These are phyloP conservation scores for Colletotrichum sp. DNA, from an alignment of 2,329 filamentous ascomycete genomes.

Conservation along the genomic window DNA sequence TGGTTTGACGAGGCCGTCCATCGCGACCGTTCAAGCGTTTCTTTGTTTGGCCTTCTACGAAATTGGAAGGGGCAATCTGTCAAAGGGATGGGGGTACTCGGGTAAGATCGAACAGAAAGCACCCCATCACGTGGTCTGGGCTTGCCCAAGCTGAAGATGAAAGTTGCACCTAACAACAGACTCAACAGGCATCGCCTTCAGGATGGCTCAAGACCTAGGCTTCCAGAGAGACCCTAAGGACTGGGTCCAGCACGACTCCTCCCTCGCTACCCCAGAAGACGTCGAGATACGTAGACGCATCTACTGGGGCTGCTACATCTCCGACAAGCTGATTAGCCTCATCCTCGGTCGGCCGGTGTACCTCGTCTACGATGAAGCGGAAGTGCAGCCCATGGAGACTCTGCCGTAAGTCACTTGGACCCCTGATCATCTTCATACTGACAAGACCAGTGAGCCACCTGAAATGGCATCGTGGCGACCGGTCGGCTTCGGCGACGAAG, in stretches of 20 bases:
- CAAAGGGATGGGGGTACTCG: constrained; percentile 31
- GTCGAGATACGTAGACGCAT: constrained; percentile 31
- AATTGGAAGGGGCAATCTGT: constrained; percentile 29
- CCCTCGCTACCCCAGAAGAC: constrained; percentile 25
- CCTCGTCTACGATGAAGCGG: constrained; percentile 15
- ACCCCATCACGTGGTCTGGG: no score
- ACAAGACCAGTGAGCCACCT: constrained; percentile 18
- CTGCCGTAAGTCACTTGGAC: neutral
- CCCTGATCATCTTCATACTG: neutral
- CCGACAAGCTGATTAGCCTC: constrained; percentile 29
- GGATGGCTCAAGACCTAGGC: constrained; percentile 32
- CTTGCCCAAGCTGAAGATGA: neutral
- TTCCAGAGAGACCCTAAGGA: constrained; percentile 29
- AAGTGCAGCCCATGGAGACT: constrained; percentile 15
- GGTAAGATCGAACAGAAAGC: constrained; percentile 16
- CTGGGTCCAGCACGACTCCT: constrained; percentile 26
- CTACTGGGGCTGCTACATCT: constrained; percentile 33
- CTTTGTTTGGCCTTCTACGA: constrained; percentile 33
- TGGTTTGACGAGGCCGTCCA: constrained; percentile 25
- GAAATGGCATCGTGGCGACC: constrained; percentile 27
- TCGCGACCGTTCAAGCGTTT: constrained; percentile 29
- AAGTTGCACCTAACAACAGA: neutral
- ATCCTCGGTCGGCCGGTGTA: constrained; percentile 22
- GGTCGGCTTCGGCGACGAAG: constrained; percentile 24
- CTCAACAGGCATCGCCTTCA: constrained; percentile 29